Evolutionary conservation across 2,329 filamentous ascomycete species (phyloP), one percentile per base, ranked within the genome.

Genomic region (Colletotrichum musae): DNA sequence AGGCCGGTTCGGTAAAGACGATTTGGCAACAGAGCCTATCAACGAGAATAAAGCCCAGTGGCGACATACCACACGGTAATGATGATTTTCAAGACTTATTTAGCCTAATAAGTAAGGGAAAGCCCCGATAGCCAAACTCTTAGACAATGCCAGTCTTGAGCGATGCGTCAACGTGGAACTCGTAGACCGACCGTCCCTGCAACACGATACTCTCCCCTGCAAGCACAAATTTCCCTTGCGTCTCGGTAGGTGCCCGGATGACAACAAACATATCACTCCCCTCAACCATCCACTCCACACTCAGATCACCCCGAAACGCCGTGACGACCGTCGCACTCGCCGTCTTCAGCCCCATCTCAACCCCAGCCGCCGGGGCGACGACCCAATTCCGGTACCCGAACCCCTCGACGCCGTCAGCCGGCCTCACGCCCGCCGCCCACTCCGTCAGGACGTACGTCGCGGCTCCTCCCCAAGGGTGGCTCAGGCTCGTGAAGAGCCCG

Each of bases 381-480:
- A 71, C 63, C 77, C 76, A 79, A 6, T 70, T 75, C 61, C 68
- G 68, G 52, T 75, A 76, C 5, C 76, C 76, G 13, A 75, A 75
- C 48, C 72, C 39, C 4, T 64, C 18, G 15, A 48, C 52, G 12
- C 71, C 64, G 3, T 54, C 10, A 6, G 54, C 66, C 45, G 75
- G 64, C 12, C 70, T 64, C 2, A 80, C 57, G 0, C 78, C 79
- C 4, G 75, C 70, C 6, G 77, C 73, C 70, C 76, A 80, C 45
- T 81, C 77, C 2, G 76, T 83, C 15, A 85, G 62, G 2, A 85
- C 72, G 53, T 84, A 85, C 7, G 83, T 84, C 2, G 83, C 80
- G 6, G 82, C 83, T 0, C 78, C 81, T 39, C 82, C 80, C 83
- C 83, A 85, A 0, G 82, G 82, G 68, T 85, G 83, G 1, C 77